Base-by-base conservation (phyloP, 768 basidiomycete genomes). In the Termitomyces sp. region DNA sequence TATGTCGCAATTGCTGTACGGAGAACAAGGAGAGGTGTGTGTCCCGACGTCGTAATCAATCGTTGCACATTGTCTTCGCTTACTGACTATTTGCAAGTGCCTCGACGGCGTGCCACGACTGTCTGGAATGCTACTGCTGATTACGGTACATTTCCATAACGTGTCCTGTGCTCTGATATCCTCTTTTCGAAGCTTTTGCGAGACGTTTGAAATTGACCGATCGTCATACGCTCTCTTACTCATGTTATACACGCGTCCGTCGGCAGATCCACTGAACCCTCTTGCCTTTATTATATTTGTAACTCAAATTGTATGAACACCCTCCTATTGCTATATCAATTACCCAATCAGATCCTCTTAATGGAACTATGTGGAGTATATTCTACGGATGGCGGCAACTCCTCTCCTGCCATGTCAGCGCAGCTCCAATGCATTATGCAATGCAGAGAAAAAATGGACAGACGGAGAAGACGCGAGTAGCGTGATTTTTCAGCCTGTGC, bases 1-100 rank as follows among this genome's bases (percentile, higher is more conserved):
- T 80, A 5, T 81, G 80, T 66, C 69, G 75, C n/a, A 72, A 71
- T 45, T 81, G 79, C 54, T 80, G 78, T 65, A 69, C 71, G 31
- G 80, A 81, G 63, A 67, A 74, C 65, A 65, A 71, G 24, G 71
- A 72, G 48, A 76, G 73, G 79, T 80, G 39, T 39, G 45, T 47
- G n/a, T 27, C 4, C 34, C 30, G 36, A 39, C 27, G 76, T 65
- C 8, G 5, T 47, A 39, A 41, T 36, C 57, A 15, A 49, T 31
- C 18, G 9, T 52, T 30, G 20, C 6, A 18, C 6, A 36, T 8
- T 39, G 48, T 50, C 18, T 37, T 46, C 15, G 13, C 18, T 53
- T 15, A 39, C 15, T 59, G 36, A 20, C 49, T 41, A 2, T 33
- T 31, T n/a, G 16, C 22, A 59, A 78, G 77, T 61, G 72, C 72